phyloP scores from a whole-genome alignment of 495 filamentous ascomycete species.

The Penicillium bialowiezense region DNA sequence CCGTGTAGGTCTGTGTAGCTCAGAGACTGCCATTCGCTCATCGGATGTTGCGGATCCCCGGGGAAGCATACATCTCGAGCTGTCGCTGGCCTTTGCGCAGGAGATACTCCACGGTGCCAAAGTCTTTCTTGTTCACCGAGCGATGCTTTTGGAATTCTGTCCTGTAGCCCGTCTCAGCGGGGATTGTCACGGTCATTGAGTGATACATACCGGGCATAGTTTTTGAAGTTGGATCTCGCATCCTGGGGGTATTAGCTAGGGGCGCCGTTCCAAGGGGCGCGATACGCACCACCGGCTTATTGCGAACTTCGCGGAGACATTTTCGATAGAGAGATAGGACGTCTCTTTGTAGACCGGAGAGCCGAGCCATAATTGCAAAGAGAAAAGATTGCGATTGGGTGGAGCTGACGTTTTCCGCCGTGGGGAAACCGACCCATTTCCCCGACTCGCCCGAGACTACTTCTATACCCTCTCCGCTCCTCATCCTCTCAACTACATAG shows the following conservation, averaged over 20 bases:
- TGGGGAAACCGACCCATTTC: neutral
- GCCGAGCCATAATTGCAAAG: conserved; percentile 37
- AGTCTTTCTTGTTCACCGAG: conserved; percentile 79
- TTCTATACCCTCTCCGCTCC: too few relatives aligned
- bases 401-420: conserved; percentile 24
- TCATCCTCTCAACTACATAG: too few relatives aligned
- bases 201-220: conserved; percentile 51
- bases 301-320: conserved; percentile 74
- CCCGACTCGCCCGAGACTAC: too few relatives aligned
- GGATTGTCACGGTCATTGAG: conserved; percentile 1
- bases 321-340: conserved; percentile 83
- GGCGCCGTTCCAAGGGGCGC: neutral
- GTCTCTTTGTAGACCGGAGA: conserved; percentile 88
- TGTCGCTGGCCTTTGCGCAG: conserved; percentile 81
- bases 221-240: conserved; percentile 50
- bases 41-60: conserved; percentile 78
- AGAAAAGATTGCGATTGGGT: conserved; percentile 4
- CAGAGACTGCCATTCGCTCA: conserved; percentile 9
- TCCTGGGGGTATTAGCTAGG: conserved; percentile 34
- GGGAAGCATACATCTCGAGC: conserved; percentile 77
- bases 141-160: conserved; percentile 73
- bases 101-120: conserved; percentile 82
- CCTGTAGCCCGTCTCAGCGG: conserved; percentile 38
- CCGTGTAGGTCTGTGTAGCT: too few relatives aligned
- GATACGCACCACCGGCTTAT: conserved; percentile 70